Evolutionary conservation across 371 early-diverging fungal genomes (phyloP), one percentile per base, ranked within the genome.

Genomic region (Funneliformis caledonium): DNA sequence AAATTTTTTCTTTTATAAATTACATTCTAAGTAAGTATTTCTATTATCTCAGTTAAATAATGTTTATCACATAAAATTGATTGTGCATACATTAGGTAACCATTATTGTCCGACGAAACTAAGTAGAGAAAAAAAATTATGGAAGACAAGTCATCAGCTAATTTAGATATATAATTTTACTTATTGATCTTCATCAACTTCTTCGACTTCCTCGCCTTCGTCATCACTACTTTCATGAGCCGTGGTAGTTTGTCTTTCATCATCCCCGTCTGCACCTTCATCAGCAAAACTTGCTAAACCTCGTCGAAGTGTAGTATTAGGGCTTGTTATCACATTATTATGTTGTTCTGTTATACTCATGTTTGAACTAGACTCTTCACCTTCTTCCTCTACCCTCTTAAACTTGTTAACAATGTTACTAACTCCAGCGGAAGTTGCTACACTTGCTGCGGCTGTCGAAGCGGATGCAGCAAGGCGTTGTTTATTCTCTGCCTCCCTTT

Each of bases 211-310:
- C 2, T 73, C 52, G 16, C 56, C 59, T 37, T 73, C 74, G 1
- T 59, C 74, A 73, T 73, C 74, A 73, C 50, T 74, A 31, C 52
- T 74, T 37, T 74, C 74, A 74, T 52, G 31, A 16, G 43, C 14
- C 2, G 74, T 33, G 12, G 74, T 76, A 33, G 76, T 64, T 33
- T 62, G 43, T 62, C 37, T 60, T 8, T 61, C 76, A 43, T 76
- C 76, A 45, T 76, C 76, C 8, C 62, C 64, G 22, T 76, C 76
- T 14, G 22, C 64, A n/a, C 64, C 76, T 62, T 62, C 60, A 8
- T 60, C 62, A 43, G 19, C 45, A 52, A 76, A 76, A 42, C 76
- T 62, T 4, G 62, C 6, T 37, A n/a, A 7, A 19, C 43, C 76
- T 61, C 14, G 33, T 43, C 14, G n/a, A 33, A 14, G 14, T 16